Base-by-base conservation (phyloP, 208 protist species). In the Trypanosoma caninum region DNA sequence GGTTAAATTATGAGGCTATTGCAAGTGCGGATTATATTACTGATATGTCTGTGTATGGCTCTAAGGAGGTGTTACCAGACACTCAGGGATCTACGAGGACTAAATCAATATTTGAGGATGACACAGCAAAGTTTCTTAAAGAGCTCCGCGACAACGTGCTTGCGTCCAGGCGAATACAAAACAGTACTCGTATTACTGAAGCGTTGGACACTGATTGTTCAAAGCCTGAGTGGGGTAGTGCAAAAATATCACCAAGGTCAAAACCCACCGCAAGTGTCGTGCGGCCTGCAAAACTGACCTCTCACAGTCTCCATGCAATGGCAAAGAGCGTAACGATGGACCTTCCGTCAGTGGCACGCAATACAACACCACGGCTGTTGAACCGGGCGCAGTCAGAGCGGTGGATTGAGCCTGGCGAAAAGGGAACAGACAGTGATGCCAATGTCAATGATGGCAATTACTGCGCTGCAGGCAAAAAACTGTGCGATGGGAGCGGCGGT, bases 101-200 rank as follows among this genome's bases (percentile, higher is more conserved):
- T 10, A 59, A 59, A 41, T 65, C 51, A 27, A 60, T 50, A 11
- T 65, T 59, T 46, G 65, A 72, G n/a, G 77, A 87, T 42, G 81
- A 83, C 60, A 65, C 74, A 20, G 53, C 69, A 16, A 60, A 65
- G 57, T 94, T 94, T 59, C 78, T 80, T 31, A 68, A 76, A 48
- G 87, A 94, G 56, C 63, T 94, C 65, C 77, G 89, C 41, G 77
- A 80, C 34, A 94, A 89, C 40, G 56, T 74, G 7, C 48, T 74
- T 20, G 65, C 65, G 14, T 65, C 57, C 30, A 52, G 31, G 20
- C 50, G 60, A 46, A 51, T 35, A 35, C 23, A 59, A n/a, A 53
- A 18, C 28, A 2, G 6, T n/a, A 23, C 30, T n/a, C 22, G 14
- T 25, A 28, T 14, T 3, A 8, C 35, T 11, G 52, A 52, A 31